phyloP scores from a whole-genome alignment of 257 asterid species.

The Verbascum thapsus region DNA sequence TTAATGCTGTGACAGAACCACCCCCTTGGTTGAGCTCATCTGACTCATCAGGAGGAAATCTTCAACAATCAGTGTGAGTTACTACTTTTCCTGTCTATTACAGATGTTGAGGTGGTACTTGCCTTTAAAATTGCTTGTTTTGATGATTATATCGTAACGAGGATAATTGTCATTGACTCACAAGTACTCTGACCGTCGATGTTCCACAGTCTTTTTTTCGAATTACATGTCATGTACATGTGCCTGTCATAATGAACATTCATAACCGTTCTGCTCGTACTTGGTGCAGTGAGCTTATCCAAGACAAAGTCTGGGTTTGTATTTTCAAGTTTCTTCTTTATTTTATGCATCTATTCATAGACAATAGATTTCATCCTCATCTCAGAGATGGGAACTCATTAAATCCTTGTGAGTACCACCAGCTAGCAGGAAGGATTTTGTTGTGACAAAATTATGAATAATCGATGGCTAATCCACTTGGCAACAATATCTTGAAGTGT shows the following conservation, averaged over 20 bases:
- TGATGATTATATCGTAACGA: neutral
- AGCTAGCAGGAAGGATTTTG: neutral
- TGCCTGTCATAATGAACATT: neutral
- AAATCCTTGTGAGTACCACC: neutral
- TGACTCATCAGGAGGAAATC: constrained; percentile 40
- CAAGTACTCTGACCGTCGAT: neutral
- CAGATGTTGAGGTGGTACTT: constrained; percentile 17
- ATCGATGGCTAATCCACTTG: constrained; percentile 15
- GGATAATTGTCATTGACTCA: constrained; percentile 4
- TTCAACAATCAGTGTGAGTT: constrained; percentile 44
- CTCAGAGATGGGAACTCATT: too few relatives aligned
- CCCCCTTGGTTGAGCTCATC: constrained; percentile 66
- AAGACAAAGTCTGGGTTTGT: constrained; percentile 2
- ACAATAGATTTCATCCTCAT: neutral
- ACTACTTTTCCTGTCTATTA: constrained; percentile 20
- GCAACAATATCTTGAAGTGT: neutral
- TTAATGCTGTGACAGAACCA: constrained; percentile 47
- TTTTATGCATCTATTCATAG: neutral
- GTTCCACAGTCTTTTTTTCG: constrained; percentile 1
- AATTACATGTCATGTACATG: neutral
- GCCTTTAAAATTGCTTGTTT: neutral
- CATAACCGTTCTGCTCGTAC: neutral
- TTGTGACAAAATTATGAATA: neutral
- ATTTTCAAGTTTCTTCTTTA: constrained; percentile 2
- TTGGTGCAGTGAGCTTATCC: neutral